phyloP scores from a whole-genome alignment of 2,329 filamentous ascomycete genomes.

The Zarea fungicola region DNA sequence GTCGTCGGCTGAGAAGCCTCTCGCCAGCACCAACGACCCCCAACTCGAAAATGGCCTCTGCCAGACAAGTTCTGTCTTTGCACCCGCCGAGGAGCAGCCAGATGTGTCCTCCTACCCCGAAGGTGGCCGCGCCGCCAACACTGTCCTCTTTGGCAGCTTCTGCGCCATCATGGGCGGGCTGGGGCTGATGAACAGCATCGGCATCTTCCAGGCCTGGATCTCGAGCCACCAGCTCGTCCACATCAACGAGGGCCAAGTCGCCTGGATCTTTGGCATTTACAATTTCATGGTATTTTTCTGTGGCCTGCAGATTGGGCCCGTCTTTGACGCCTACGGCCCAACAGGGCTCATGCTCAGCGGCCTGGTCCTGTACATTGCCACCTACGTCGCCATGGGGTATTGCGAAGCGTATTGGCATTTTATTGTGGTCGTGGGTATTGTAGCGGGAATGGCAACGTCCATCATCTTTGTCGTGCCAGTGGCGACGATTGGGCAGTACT shows the following conservation, averaged over 20 bases:
- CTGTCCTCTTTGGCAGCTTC: constrained; percentile 62
- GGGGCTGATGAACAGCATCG: constrained; percentile 59
- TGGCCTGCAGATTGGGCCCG: constrained; percentile 62
- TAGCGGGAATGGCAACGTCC: constrained; percentile 12
- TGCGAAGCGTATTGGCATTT: constrained; percentile 19
- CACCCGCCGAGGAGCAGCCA: not conserved
- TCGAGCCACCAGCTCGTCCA: constrained; percentile 53
- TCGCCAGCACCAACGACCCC: not conserved
- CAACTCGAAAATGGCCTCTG: constrained; percentile 4
- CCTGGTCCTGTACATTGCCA: constrained; percentile 8
- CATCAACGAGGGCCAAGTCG: constrained; percentile 52
- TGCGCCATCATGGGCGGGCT: constrained; percentile 55
- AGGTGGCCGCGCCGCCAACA: constrained; percentile 59
- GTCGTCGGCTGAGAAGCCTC: not conserved
- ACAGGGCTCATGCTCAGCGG: constrained; percentile 43
- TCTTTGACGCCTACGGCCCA: constrained; percentile 64
- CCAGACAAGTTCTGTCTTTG: constrained; percentile 6
- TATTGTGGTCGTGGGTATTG: constrained; percentile 15
- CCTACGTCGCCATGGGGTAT: constrained; percentile 13
- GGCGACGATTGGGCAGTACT: constrained; percentile 71
- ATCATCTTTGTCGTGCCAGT: constrained; percentile 30
- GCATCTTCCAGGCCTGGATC: constrained; percentile 62
- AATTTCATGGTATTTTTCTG: constrained; percentile 64
- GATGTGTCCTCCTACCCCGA: constrained; percentile 52
- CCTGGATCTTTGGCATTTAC: constrained; percentile 68